Evolutionary conservation across 352 stramenopile genomes (phyloP), one percentile per base, ranked within the genome.

Genomic region (Phytophthora sansomeana): DNA sequence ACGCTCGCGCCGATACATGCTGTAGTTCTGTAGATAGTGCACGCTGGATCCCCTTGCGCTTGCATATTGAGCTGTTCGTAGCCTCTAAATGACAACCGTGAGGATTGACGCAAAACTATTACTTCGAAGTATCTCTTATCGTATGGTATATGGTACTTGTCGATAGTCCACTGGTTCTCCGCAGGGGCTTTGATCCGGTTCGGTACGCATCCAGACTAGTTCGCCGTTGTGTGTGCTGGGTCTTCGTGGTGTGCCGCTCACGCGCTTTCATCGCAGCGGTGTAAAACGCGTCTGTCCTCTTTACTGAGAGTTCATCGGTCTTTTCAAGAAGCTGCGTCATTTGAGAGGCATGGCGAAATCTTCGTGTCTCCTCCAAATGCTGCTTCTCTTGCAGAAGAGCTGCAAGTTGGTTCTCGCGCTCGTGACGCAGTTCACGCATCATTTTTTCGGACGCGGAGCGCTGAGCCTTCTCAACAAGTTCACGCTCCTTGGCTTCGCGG

Each of bases 381-480:
- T 83, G 67, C 32, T 88, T 85, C 54, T 90, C 69, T 33, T 80
- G 77, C 5, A 93, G 43, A 24, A 91, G 53, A 16, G 76, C 65
- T n/a, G 64, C 21, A 0, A 93, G 65, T 30, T 91, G 71, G 30
- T 75, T 69, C 54, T 93, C 81, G 28, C 77, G 73, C 11, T 90
- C 79, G 24, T 70, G 69, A n/a, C 81, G 78, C 49, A 91, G 75
- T 43, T 93, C 85, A 10, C 81, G 79, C 38, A 91, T 67, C 70
- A 93, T 83, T 42, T 91, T 74, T 50, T 87, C 81, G 3, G 82
- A 91, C 1, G 79, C 85, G 28, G 81, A 58, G 33, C 81, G 79
- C 21, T 91, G 84, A 3, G 84, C 83, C 44, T 93, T 90, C 63
- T 93, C 82, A 8, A 91, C 76, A 0, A 90, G 62, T 33, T 87